Evolutionary conservation across 2,329 filamentous ascomycete genomes (phyloP), one percentile per base, ranked within the genome.

Genomic region (Cladosporium sp.): DNA sequence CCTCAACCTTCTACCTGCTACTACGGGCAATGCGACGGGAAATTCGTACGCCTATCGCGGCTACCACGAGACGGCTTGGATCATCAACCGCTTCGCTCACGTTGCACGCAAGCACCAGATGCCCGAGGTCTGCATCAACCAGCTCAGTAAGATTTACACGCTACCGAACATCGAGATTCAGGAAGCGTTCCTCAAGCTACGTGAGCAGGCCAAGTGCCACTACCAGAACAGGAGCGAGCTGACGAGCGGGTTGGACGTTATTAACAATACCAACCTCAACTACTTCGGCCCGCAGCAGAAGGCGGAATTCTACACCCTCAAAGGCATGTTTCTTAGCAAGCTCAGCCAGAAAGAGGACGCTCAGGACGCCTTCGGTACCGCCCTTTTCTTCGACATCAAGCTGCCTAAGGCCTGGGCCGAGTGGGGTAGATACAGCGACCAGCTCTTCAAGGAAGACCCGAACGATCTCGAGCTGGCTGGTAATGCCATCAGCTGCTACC

Each of bases 81-180:
- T 98, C 61, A 98, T 99, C 72, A 99, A 99, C 70, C 82, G 93
- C 14, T 99, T 98, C 65, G 95, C 93, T 1, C 93, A 98, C 67
- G 93, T 98, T 40, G 93, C 93, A 44, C 85, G 93, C 53, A 98
- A 98, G 75, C 93, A 99, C 70, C 92, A 88, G 61, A 83, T 99
- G 61, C 89, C 91, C 0, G 93, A 98, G 58, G 93, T 98, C 31
- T 99, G 95, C 74, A 96, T 98, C 71, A 92, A 83, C 59, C 93
- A 99, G 67, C 81, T 99, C 16, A 95, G 92, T 66, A 87, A 92
- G 58, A 99, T 99, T 67, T 99, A 99, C 70, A 98, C 93, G 0
- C 79, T 99, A 5, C 93, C 93, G 1, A 99, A 99, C 67, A 99
- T 99, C 42, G 93, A 99, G 73, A 99, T 99, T 43, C 95, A 98